Base-by-base conservation (phyloP, 129 eudicot genomes). In the Tagetes patula region DNA sequence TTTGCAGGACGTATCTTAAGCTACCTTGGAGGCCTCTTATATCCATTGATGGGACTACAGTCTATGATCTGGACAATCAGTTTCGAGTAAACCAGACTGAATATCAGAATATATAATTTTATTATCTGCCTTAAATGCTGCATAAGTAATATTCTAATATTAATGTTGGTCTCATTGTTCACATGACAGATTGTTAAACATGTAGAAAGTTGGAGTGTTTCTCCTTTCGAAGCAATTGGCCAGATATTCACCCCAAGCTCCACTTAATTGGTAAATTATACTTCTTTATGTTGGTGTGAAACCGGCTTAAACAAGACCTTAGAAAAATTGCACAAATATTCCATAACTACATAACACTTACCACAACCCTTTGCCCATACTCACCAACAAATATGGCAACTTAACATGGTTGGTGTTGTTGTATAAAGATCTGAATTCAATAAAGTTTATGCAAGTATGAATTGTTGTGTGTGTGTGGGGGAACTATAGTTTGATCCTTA, bases 21-120 rank as follows among this genome's bases (percentile, higher is more conserved):
- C 92, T 93, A 79, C 98, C 98, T 41, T 93, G 98, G 98, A 84
- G 68, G 84, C 98, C 96, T 69, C 85, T 85, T 48, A 90, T 93
- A 63, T 78, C 72, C 14, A 65, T 93, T 45, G 96, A 86, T 63
- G 98, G 98, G 71, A 87, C 67, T 8, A 90, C 98, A 14, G 65
- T 78, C n/a, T 93, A 93, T 79, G 90, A 90, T 75, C 68, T 90
- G 61, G 86, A 90, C 73, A 77, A 81, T 27, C 75, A 37, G 37
- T 81, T 74, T 34, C 83, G 74, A 75, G 96, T 89, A 76, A 77
- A 91, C 20, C 48, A 30, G 42, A 38, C 34, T 10, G 69, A 20
- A 63, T 30, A 41, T 37, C 34, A 6, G 69, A 20, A 63, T 30
- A 43, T 27, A 39, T n/a, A 49, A 3, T 55, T 4, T 67, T 11